Conservation (phyloP, 352 stramenopile species). For the Phytophthora ramorum region DNA sequence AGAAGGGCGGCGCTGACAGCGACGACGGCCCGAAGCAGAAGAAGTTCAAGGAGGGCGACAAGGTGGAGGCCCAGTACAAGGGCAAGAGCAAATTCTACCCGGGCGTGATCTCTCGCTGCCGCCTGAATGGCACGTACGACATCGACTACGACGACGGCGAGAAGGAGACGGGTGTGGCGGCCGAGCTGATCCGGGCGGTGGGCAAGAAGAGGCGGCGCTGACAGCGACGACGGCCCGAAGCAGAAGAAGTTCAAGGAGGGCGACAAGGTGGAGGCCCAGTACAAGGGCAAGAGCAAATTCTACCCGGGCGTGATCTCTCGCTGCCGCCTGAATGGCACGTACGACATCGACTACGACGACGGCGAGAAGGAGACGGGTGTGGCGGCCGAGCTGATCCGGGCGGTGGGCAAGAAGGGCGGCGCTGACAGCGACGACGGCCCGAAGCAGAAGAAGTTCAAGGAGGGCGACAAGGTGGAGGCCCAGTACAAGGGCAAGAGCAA, state of each 20-base stretch:
- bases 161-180: slow-evolving; percentile 12
- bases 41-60: slow-evolving; percentile 12
- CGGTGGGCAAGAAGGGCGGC: background rate
- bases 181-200: slow-evolving; percentile 7
- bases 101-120: slow-evolving; percentile 10
- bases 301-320: slow-evolving; percentile 9
- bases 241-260: slow-evolving; percentile 11
- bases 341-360: slow-evolving; percentile 14
- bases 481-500: slow-evolving; percentile 16
- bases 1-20: background rate
- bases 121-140: slow-evolving; percentile 11
- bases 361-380: slow-evolving; percentile 14
- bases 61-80: slow-evolving; percentile 14
- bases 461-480: slow-evolving; percentile 10
- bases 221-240: slow-evolving; percentile 11
- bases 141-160: slow-evolving; percentile 13
- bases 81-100: slow-evolving; percentile 13
- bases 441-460: slow-evolving; percentile 12
- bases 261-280: slow-evolving; percentile 11
- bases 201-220: slow-evolving; percentile 1
- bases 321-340: slow-evolving; percentile 11
- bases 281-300: slow-evolving; percentile 16
- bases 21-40: slow-evolving; percentile 9
- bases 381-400: slow-evolving; percentile 10
- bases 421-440: slow-evolving; percentile 6